Evolutionary conservation across 257 asterid species (phyloP), one percentile per base, ranked within the genome.

Genomic region (Verbascum thapsus): DNA sequence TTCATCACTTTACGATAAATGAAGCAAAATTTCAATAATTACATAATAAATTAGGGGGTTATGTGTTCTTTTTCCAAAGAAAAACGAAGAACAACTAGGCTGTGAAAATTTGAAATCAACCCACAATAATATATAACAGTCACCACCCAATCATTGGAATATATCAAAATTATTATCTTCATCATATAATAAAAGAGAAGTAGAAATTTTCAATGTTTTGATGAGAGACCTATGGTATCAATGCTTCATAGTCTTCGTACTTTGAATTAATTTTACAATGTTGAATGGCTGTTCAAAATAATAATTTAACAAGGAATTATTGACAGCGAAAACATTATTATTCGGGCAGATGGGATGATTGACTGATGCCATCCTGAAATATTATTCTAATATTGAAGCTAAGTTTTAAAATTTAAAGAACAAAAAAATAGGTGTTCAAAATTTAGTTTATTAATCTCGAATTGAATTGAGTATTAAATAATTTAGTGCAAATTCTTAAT

Each of bases 61-160:
- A n/a, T n/a, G n/a, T n/a, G n/a, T n/a, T n/a, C 13, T 44, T 47
- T 45, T 12, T 10, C 8, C 50, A 37, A n/a, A 44, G n/a, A n/a
- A n/a, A n/a, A n/a, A n/a, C n/a, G 16, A 39, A 17, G 13, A 23
- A n/a, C 44, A 49, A 51, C 17, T 57, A 57, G 49, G 22, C 34
- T 34, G 42, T n/a, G n/a, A n/a, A n/a, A n/a, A n/a, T n/a, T n/a
- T 20, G n/a, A 72, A 26, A 42, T 61, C 62, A 66, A 58, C 53
- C 53, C 42, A 11, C 19, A n/a, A 1, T 54, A 52, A 52, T 51
- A 38, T 18, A 11, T 56, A 23, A 22, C 5, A 11, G 15, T 48
- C 7, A 50, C 57, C 30, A 35, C 26, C 13, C 70, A 73, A 73
- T 73, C 53, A 73, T 68, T 68, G 63, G 61, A 26, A 51, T 30